A percentile compares a stretch with the other conserved stretches of the same genome.
Conservation (phyloP, 2,329 filamentous ascomycete species). For the Cercospora sojina region DNA sequence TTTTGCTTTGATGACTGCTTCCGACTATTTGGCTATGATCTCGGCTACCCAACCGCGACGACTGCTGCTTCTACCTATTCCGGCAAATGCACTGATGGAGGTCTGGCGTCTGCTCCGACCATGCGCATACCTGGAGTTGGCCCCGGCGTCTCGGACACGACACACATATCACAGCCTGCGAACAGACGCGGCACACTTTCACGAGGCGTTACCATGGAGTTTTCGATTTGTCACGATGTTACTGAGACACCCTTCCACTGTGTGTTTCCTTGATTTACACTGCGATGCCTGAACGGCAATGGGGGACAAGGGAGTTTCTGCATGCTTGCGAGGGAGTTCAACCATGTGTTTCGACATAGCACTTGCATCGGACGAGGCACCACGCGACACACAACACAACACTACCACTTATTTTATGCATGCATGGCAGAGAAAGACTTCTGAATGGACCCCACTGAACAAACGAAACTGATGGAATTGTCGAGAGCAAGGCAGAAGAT, state of each 20-base stretch:
- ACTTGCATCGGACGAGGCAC: background rate
- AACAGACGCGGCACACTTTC: conserved; percentile 1
- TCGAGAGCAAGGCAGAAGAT: background rate
- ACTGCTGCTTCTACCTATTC: background rate
- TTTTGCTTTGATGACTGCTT: conserved; percentile 21
- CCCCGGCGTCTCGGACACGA: background rate
- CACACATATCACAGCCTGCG: conserved; percentile 1
- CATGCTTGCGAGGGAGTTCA: background rate
- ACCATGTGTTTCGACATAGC: background rate
- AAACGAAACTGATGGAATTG: background rate
- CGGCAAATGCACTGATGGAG: conserved; percentile 11
- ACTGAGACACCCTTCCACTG: conserved; percentile 11
- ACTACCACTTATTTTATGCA: background rate
- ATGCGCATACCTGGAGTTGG: background rate
- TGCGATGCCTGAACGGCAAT: background rate
- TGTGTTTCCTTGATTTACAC: conserved; percentile 5
- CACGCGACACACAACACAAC: background rate
- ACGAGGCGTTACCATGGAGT: conserved; percentile 1
- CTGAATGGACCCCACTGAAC: background rate
- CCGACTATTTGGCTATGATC: conserved; percentile 9
- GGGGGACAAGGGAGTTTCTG: background rate
- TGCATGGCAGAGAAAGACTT: conserved; percentile 1
- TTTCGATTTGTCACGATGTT: conserved; percentile 19
- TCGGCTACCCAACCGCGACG: conserved; percentile 18
- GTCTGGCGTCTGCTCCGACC: background rate